Base-by-base conservation (phyloP, 805 yeast species). In the Cyberlindnera maritima region DNA sequence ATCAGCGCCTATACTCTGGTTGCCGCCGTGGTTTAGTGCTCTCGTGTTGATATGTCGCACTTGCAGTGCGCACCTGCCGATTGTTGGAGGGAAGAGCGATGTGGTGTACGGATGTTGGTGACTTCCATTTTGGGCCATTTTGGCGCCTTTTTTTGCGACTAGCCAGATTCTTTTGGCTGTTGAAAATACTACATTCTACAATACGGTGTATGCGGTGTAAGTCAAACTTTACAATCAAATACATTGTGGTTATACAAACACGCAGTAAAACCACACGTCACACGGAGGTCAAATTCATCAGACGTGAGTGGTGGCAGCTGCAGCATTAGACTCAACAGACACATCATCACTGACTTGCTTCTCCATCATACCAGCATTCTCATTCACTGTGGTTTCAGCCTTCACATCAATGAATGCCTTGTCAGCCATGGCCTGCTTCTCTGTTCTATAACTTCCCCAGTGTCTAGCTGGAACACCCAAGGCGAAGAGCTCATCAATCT, bases 401-500 rank as follows among this genome's bases (percentile, higher is more conserved):
- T 47, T 47, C 18, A 48, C 23, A 9, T 48, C 46, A 2, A 13
- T 12, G 36, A 41, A 44, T 10, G 48, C 52, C 14, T 25, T n/a
- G 3, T 44, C 46, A 11, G 49, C 14, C 31, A 35, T 17, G 15
- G 3, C 23, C 26, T 44, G 40, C 36, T 48, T 48, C 23, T 48
- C 49, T 11, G 52, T 45, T 19, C 26, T 5, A 40, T 44, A 48
- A 11, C 29, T 5, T 13, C 21, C 17, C 59, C 63, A 67, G 20
- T 63, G 44, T 57, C 68, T 57, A 15, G 68, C 59, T 32, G 62
- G 59, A 38, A 66, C 46, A 7, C 49, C 44, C 32, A 47, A 53
- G 39, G 59, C 66, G 60, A 76, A 80, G 67, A 80, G 63, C 46
- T 66, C 65, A 60, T 80, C 85, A 57, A 80, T 66, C 56, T 80